phyloP scores from a whole-genome alignment of 441 rosid species.

The Pelargonium australe region DNA sequence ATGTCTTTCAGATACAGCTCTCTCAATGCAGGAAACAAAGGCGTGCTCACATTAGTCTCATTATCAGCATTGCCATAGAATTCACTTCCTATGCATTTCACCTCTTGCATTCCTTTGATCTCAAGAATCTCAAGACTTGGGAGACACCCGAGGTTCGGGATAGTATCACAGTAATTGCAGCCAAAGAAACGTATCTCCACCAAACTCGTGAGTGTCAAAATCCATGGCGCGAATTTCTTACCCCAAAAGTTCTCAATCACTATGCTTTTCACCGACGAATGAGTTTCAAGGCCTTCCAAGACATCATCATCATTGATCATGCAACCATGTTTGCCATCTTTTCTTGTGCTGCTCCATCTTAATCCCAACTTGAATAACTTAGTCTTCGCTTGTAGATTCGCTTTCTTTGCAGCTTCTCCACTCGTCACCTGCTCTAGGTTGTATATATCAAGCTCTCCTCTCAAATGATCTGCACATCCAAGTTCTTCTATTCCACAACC shows the following conservation, averaged over 20 bases:
- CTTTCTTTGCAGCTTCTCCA: slow-evolving; percentile 17
- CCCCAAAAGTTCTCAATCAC: background rate
- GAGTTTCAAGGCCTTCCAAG: background rate
- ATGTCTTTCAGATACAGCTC: background rate
- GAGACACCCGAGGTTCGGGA: background rate
- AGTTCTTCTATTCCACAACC: slow-evolving; percentile 22
- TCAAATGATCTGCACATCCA: slow-evolving; percentile 13
- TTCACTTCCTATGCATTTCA: slow-evolving; percentile 4
- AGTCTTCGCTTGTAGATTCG: slow-evolving; percentile 16
- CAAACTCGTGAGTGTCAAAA: background rate
- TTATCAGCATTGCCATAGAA: background rate
- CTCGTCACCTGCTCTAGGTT: slow-evolving; percentile 18
- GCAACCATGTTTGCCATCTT: too few relatives aligned
- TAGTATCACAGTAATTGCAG: too few relatives aligned
- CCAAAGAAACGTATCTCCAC: background rate
- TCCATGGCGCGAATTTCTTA: background rate
- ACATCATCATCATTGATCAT: background rate
- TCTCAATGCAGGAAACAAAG: background rate
- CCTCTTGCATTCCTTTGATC: background rate
- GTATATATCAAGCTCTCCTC: slow-evolving; percentile 16
- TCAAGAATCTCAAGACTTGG: background rate
- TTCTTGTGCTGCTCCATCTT: slow-evolving; percentile 8
- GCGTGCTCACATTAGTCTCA: too few relatives aligned
- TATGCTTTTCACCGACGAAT: background rate
- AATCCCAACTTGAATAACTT: background rate